Evolutionary conservation across 306 rosid species (phyloP).

Genomic region (Crotalaria pallida): DNA sequence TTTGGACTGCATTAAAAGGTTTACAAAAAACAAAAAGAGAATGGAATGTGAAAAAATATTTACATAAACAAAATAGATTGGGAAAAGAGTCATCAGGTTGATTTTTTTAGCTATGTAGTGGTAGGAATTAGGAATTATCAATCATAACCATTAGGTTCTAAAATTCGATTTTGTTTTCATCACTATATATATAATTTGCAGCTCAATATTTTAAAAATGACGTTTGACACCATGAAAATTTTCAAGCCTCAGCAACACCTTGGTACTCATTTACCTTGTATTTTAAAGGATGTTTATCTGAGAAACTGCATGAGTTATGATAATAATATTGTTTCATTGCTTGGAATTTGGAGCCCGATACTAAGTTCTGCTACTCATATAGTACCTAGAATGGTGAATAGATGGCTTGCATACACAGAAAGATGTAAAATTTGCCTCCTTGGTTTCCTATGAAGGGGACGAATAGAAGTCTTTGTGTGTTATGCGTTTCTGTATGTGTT

Average conservation of each 20-base stretch:
- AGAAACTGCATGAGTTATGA: background rate
- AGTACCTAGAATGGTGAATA: constrained; percentile 8
- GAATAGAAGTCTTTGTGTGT: background rate
- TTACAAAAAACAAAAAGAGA: background rate
- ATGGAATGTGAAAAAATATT: background rate
- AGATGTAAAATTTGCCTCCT: background rate
- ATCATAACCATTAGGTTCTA: no score
- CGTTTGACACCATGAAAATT: background rate
- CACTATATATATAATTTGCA: background rate
- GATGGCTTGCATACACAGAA: background rate
- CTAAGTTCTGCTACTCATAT: no score
- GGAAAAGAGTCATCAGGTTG: constrained; percentile 12
- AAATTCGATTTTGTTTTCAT: no score
- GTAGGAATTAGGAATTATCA: no score
- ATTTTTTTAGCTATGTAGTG: background rate
- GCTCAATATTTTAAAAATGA: background rate
- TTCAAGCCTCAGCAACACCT: background rate
- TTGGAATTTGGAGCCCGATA: background rate
- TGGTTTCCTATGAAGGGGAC: constrained; percentile 5
- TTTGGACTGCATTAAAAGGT: constrained; percentile 7
- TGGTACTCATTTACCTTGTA: background rate
- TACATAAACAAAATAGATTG: background rate
- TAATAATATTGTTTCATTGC: background rate
- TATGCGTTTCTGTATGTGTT: background rate
- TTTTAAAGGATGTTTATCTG: background rate